Base-by-base conservation (phyloP, 192 early-diverging fungal species). In the Backusella luteola region DNA sequence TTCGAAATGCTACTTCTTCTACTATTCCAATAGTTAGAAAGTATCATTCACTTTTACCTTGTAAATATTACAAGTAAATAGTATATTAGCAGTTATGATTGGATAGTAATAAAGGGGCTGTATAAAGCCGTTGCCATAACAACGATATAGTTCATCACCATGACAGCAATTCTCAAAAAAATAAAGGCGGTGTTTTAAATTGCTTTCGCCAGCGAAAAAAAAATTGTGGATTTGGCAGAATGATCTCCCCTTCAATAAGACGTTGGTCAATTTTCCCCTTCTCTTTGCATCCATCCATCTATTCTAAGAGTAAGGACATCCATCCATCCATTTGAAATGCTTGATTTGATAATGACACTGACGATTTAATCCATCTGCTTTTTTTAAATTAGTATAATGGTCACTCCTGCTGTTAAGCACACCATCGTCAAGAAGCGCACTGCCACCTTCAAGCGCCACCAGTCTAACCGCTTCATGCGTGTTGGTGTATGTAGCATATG, bases 341-440 rank as follows among this genome's bases (percentile, higher is more conserved):
- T 23, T 17, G 23, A 26, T 26, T 59, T 59, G 1, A 32, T 6
- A 35, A 67, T 26, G n/a, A 23, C 12, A 29, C 49, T 53, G 17
- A 56, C 36, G 46, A 23, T 21, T 6, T 17, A 38, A 63, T 38
- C 12, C 15, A 70, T 41, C 53, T 75, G 26, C 12, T 44, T 34
- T 44, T 36, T 52, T 53, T 67, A 34, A 35, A 2, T 23, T 71
- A 77, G 74, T 71, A 91, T 92, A 90, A 99, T 97, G 97, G 95
- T 96, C 85, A 90, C 93, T 88, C 95, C 97, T 83, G 85, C 93
- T 77, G 94, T 93, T 84, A 99, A 97, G 89, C 90, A 92, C 84
- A 91, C 87, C 85, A 99, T 99, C 87, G 92, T 99, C 86, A 98
- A 99, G 96, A 99, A 99, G 95, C 94, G 96, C 88, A 96, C 93